Conservation (phyloP, 1,284 basidiomycete species). For the Ustilago trichophora region DNA sequence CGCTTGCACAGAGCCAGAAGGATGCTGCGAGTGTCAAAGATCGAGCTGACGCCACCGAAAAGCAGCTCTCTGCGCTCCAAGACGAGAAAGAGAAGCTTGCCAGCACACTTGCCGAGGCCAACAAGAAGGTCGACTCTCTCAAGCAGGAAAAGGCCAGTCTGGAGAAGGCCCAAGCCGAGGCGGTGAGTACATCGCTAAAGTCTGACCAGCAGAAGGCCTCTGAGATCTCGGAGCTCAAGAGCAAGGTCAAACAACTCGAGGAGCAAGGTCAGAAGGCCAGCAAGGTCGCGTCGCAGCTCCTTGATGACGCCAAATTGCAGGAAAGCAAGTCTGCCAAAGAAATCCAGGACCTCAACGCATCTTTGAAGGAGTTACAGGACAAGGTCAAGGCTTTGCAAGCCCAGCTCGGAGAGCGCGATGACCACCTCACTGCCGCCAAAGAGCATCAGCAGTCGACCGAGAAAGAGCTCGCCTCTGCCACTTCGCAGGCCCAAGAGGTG, state of each 20-base stretch:
- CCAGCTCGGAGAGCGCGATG: constrained; percentile 20
- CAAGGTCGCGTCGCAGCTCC: constrained; percentile 8
- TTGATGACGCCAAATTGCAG: constrained; percentile 20
- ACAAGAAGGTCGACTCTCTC: constrained; percentile 23
- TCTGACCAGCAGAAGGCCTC: constrained; percentile 13
- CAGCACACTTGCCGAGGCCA: constrained; percentile 22
- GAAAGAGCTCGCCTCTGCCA: constrained; percentile 11
- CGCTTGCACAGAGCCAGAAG: constrained; percentile 20
- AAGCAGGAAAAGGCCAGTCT: constrained; percentile 19
- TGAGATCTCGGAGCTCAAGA: constrained; percentile 20
- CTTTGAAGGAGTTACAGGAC: constrained; percentile 13
- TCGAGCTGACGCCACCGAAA: constrained; percentile 20
- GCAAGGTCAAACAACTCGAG: constrained; percentile 30
- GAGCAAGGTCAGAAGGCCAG: constrained; percentile 11
- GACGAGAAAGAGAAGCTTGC: constrained; percentile 33
- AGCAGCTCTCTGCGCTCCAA: constrained; percentile 15
- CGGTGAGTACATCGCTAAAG: constrained; percentile 12
- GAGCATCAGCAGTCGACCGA: constrained; percentile 9
- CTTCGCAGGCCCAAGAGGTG: constrained; percentile 6
- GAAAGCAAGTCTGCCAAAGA: constrained; percentile 18
- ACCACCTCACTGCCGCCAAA: constrained; percentile 5
- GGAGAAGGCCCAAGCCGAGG: constrained; percentile 20
- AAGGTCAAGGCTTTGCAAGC: constrained; percentile 11
- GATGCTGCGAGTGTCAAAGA: constrained; percentile 11
- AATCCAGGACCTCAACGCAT: constrained; percentile 9